Evolutionary conservation across 2,329 filamentous ascomycete genomes (phyloP).

Genomic region (Elsinoe australis): DNA sequence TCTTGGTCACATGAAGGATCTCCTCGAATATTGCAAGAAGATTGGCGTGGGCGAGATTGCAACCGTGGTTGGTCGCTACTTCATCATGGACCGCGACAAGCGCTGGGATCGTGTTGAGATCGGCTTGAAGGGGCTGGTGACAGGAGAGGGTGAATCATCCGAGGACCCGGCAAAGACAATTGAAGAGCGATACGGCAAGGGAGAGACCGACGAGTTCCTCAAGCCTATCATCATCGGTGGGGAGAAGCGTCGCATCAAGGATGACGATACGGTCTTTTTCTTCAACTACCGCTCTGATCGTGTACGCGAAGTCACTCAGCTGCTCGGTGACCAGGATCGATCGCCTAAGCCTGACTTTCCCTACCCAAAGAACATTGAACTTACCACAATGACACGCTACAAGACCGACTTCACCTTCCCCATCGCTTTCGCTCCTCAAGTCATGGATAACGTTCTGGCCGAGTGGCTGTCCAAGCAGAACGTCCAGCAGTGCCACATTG

Average conservation of each 20-base stretch:
- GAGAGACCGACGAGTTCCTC: constrained; percentile 93
- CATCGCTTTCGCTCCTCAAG: constrained; percentile 86
- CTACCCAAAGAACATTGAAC: constrained; percentile 77
- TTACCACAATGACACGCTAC: constrained; percentile 98
- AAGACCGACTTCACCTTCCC: constrained; percentile 91
- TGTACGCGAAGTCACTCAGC: constrained; percentile 89
- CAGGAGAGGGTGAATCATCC: constrained; percentile 79
- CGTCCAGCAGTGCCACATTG: constrained; percentile 88
- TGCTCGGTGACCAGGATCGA: constrained; percentile 85
- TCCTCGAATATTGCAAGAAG: constrained; percentile 73
- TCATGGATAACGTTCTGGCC: constrained; percentile 96
- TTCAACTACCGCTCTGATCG: constrained; percentile 99
- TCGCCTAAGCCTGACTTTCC: constrained; percentile 85
- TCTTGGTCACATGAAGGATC: constrained; percentile 76
- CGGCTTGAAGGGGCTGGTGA: constrained; percentile 76
- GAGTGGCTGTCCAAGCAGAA: constrained; percentile 90
- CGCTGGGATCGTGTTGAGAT: constrained; percentile 92
- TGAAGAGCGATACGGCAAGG: constrained; percentile 77
- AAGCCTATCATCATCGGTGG: constrained; percentile 95
- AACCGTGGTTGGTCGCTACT: constrained; percentile 92
- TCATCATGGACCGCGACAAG: constrained; percentile 99
- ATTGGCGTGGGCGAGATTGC: constrained; percentile 80
- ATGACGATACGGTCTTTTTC: constrained; percentile 94
- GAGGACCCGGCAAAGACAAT: constrained; percentile 79
- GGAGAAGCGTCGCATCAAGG: constrained; percentile 76